Evolutionary conservation across 2,329 filamentous ascomycete genomes (phyloP).

Genomic region (Paracoccidioides lutzii): DNA sequence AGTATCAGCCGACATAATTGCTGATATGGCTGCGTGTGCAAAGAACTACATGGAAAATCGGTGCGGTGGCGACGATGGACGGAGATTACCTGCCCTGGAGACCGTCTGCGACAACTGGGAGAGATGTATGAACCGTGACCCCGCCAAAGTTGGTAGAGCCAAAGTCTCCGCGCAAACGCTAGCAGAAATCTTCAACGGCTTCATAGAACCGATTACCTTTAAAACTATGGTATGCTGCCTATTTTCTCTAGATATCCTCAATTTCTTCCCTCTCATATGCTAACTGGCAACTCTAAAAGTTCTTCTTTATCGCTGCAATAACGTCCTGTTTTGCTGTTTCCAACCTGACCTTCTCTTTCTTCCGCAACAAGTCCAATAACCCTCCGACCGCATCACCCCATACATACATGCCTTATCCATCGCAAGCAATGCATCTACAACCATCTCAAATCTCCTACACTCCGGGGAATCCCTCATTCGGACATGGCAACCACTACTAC

Average conservation of each 20-base stretch:
- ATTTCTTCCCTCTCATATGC: background rate
- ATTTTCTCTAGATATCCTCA: background rate
- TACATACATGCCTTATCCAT: constrained; percentile 15
- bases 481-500: constrained; percentile 7
- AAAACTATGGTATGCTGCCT: constrained; percentile 54
- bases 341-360: constrained; percentile 47
- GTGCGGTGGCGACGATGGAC: constrained; percentile 48
- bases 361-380: constrained; percentile 34
- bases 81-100: constrained; percentile 58
- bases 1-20: constrained; percentile 54
- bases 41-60: constrained; percentile 62
- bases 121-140: constrained; percentile 74
- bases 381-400: constrained; percentile 15
- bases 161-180: constrained; percentile 77
- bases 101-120: constrained; percentile 67
- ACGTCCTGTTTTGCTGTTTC: constrained; percentile 43
- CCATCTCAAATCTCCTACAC: constrained; percentile 18
- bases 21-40: constrained; percentile 60
- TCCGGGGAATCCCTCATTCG: constrained; percentile 17
- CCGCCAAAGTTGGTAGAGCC: constrained; percentile 62
- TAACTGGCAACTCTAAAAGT: constrained; percentile 12
- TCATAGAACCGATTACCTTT: constrained; percentile 78
- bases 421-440: constrained; percentile 14
- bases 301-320: constrained; percentile 26
- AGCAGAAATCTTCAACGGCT: constrained; percentile 85